Conservation (phyloP, 2,329 filamentous ascomycete genomes). For the Davidsoniella neocaledoniae region DNA sequence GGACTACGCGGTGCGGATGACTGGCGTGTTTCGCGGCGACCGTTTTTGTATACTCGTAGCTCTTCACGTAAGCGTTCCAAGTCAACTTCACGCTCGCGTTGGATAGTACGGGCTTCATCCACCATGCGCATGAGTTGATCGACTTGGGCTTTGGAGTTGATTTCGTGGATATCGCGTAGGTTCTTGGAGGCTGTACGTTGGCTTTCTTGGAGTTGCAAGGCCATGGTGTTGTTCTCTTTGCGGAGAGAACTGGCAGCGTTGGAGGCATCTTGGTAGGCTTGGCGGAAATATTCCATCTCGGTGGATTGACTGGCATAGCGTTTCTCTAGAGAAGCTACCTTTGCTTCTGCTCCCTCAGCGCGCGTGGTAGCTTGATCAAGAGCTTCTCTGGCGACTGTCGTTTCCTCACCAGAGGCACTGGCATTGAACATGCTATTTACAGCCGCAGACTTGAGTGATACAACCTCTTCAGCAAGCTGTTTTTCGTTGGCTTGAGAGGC, state of each 20-base stretch:
- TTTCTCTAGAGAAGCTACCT: conserved; percentile 18
- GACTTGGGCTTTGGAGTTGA: conserved; percentile 24
- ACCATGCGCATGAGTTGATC: conserved; percentile 23
- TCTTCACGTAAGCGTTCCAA: conserved; percentile 32
- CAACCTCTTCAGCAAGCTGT: conserved; percentile 20
- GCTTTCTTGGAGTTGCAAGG: conserved; percentile 25
- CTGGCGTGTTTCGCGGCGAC: conserved; percentile 37
- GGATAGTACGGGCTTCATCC: conserved; percentile 24
- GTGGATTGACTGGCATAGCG: conserved; percentile 21
- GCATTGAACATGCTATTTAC: not conserved
- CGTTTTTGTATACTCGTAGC: conserved; percentile 28
- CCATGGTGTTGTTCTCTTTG: conserved; percentile 30
- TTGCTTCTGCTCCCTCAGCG: conserved; percentile 5
- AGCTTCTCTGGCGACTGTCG: not conserved
- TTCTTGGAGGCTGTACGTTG: conserved; percentile 27
- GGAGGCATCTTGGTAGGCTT: conserved; percentile 42
- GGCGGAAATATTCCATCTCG: conserved; percentile 39
- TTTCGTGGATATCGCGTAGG: conserved; percentile 29
- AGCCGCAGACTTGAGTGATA: conserved; percentile 6
- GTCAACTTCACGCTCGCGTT: conserved; percentile 35
- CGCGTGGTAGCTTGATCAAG: conserved; percentile 1
- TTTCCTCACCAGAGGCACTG: not conserved
- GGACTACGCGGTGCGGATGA: conserved; percentile 41
- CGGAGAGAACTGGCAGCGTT: conserved; percentile 28
- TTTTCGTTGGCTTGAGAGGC: conserved; percentile 16